Conservation (phyloP, 2,329 filamentous ascomycete genomes). For the Fusarium robinianum region DNA sequence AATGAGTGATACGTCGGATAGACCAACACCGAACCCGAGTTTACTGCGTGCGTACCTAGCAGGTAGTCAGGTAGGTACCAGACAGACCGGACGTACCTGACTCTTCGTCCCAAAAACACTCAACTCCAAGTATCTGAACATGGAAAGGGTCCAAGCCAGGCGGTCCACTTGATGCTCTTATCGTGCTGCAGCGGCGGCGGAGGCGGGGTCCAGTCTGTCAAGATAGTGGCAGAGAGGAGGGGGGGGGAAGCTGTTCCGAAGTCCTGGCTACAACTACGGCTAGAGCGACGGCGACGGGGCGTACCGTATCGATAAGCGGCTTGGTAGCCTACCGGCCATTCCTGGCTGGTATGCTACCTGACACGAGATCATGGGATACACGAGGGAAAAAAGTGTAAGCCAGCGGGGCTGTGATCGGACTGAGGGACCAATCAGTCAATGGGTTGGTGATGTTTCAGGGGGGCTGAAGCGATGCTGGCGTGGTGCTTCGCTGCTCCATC, state of each 20-base stretch:
- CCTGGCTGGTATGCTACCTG: constrained; percentile 26
- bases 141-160: no score
- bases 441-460: constrained; percentile 23
- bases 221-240: no score
- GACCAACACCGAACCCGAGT: not conserved
- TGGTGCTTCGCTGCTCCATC: no score
- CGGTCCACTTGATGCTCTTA: constrained; percentile 21
- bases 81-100: constrained; percentile 15
- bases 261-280: constrained; percentile 11
- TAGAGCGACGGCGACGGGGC: constrained; percentile 11
- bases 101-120: not conserved
- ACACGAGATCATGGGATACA: constrained; percentile 19
- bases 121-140: no score
- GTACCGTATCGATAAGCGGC: constrained; percentile 15
- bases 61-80: no score
- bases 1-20: constrained; percentile 8
- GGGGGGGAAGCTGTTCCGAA: no score
- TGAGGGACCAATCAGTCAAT: constrained; percentile 15
- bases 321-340: constrained; percentile 22
- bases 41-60: no score
- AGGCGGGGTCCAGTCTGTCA: no score
- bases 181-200: constrained; percentile 18
- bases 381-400: constrained; percentile 12
- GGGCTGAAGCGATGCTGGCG: no score
- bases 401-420: constrained; percentile 17